These are phyloP conservation scores for Starmerella geochares DNA, from an alignment of 805 yeast species.

Conservation along the genomic window DNA sequence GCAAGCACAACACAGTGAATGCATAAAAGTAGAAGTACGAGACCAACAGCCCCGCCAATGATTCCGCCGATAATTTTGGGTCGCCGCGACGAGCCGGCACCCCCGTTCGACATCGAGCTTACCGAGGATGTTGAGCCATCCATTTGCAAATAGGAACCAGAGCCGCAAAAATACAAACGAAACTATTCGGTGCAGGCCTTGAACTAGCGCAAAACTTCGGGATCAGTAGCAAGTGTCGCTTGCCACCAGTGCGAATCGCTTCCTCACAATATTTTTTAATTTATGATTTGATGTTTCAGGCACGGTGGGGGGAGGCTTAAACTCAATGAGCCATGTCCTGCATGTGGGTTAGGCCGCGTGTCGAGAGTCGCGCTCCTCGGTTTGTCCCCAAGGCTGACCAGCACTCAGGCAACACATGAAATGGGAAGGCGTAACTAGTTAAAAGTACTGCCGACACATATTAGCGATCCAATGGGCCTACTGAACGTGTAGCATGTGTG, in stretches of 20 bases:
- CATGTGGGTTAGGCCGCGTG: neutral
- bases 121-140: conserved; percentile 8
- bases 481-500: no score
- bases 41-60: conserved; percentile 17
- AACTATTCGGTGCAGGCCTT: neutral
- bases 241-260: neutral
- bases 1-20: conserved; percentile 2
- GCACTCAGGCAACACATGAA: no score
- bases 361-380: neutral
- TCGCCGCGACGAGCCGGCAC: neutral
- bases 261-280: neutral
- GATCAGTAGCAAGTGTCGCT: neutral
- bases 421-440: no score
- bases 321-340: neutral
- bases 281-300: neutral
- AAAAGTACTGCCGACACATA: no score
- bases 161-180: neutral
- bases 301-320: conserved; percentile 4
- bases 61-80: conserved; percentile 14
- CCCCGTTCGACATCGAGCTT: neutral
- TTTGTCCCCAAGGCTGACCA: neutral
- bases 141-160: neutral
- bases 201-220: neutral
- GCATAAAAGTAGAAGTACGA: conserved; percentile 7
- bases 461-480: no score